Evolutionary conservation across 768 basidiomycete species (phyloP).

Genomic region (Lepiota brunneoincarnata): DNA sequence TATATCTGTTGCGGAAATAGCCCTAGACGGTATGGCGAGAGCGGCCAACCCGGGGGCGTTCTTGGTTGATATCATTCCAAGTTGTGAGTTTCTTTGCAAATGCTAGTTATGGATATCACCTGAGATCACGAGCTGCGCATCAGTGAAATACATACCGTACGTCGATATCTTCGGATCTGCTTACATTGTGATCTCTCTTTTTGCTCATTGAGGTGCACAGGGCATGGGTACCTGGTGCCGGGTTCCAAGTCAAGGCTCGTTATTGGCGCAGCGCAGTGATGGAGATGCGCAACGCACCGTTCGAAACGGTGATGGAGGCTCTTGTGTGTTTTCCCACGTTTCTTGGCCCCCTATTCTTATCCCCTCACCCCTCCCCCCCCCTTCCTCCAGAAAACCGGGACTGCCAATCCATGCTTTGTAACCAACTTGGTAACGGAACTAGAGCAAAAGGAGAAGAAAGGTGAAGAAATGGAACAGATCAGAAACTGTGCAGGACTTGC

Average conservation of each 20-base stretch:
- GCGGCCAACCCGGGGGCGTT: conserved; percentile 53
- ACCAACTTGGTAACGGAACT: conserved; percentile 26
- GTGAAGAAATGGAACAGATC: conserved; percentile 26
- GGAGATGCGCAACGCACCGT: conserved; percentile 47
- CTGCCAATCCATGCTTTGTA: conserved; percentile 31
- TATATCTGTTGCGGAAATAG: conserved; percentile 50
- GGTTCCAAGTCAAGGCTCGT: conserved; percentile 48
- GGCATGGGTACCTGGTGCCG: conserved; percentile 50
- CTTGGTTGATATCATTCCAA: conserved; percentile 48
- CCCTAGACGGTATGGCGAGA: conserved; percentile 47
- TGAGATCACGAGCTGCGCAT: background rate
- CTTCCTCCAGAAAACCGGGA: conserved; percentile 27
- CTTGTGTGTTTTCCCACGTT: conserved; percentile 28
- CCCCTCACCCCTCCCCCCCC: background rate
- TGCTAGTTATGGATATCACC: background rate
- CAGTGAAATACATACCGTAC: conserved; percentile 50
- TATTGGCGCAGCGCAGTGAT: conserved; percentile 45
- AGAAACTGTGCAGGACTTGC: conserved; percentile 35
- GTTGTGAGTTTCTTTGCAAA: conserved; percentile 20
- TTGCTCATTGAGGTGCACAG: conserved; percentile 17
- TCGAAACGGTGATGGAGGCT: conserved; percentile 31
- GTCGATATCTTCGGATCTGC: conserved; percentile 11
- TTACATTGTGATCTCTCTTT: background rate
- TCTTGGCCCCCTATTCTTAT: background rate
- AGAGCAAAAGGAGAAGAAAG: conserved; percentile 18